Base-by-base conservation (phyloP, 805 yeast species). In the Yamadazyma scolyti region DNA sequence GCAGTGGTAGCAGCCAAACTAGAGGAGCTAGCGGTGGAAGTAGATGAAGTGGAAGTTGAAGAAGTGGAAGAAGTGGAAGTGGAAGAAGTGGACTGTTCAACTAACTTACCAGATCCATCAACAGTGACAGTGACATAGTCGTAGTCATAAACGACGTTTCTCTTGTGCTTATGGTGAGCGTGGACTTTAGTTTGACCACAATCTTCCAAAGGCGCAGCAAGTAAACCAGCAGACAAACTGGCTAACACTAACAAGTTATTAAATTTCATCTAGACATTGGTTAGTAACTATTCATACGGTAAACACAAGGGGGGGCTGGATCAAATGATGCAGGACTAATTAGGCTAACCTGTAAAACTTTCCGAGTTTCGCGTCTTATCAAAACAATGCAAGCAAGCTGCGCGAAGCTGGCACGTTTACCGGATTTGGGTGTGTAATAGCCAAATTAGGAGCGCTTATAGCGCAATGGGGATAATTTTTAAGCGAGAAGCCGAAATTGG, bases 161-260 rank as follows among this genome's bases (percentile, higher is more conserved):
- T 71, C 58, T 67, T 76, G 58, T 71, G 79, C 54, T 61, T 73
- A 61, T 71, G 80, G 63, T 79, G 82, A 36, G 68, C 68, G 61
- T 78, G 84, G 50, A 57, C 54, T 33, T 52, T 23, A 18, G 32
- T 31, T 23, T 30, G 29, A 23, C 31, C 33, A 37, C 45, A 41
- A 24, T 41, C 45, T 28, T 39, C 43, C 17, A 34, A 26, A 15
- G 41, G 40, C 20, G 41, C 42, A 28, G 45, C 38, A 7, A 29
- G 17, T 13, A 31, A 13, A 6, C 31, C 25, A 20, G 29, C 30
- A 9, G 36, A 25, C 15, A 30, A 22, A 20, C 20, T 22, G 10
- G 25, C 19, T 13, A 29, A 30, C n/a, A 38, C 19, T 15, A 37
- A 34, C 27, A 40, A 40, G 18, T 28, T 37, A 27, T 30, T 11